Conservation (phyloP, 768 basidiomycete species). For the Serendipita sp. region DNA sequence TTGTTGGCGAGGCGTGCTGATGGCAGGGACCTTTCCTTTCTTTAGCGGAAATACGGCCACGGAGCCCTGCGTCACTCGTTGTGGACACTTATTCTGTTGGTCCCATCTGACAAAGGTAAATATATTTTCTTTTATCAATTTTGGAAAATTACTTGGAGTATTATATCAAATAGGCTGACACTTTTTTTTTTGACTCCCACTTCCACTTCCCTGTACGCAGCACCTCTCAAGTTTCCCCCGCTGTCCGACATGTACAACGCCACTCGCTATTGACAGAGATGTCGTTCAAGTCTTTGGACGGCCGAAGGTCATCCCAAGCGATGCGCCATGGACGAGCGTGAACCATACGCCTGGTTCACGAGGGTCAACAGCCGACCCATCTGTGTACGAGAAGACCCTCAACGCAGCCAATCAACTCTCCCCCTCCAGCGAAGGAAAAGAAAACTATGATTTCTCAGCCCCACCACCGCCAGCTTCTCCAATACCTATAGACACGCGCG, state of each 20-base stretch:
- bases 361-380: background rate
- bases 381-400: background rate
- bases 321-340: background rate
- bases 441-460: background rate
- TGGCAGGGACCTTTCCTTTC: background rate
- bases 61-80: slow-evolving; percentile 3
- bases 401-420: background rate
- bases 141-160: background rate
- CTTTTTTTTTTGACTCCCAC: background rate
- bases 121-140: background rate
- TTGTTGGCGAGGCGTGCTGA: background rate
- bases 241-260: background rate
- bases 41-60: slow-evolving; percentile 2
- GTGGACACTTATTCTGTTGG: slow-evolving; percentile 4
- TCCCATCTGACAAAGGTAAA: background rate
- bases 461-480: background rate
- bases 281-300: slow-evolving; percentile 4
- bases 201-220: background rate
- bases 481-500: background rate
- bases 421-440: background rate
- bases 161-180: background rate
- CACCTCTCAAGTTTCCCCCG: background rate
- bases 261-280: slow-evolving; percentile 3
- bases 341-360: slow-evolving; percentile 2
- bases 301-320: slow-evolving; percentile 1